Evolutionary conservation across 73 alveolate genomes (phyloP).

Genomic region (Paramecium pentaurelia): DNA sequence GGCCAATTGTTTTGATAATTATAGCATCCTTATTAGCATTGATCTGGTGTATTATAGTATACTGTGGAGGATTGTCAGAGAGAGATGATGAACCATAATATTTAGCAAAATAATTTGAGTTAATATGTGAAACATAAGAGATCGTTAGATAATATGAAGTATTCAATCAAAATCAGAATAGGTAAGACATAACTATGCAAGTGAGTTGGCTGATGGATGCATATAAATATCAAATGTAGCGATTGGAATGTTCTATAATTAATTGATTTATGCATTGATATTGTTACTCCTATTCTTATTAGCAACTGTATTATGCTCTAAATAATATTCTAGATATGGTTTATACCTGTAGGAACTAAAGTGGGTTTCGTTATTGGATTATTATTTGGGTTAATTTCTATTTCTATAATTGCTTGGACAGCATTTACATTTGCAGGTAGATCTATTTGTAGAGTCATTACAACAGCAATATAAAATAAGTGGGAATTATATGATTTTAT

Average conservation of each 20-base stretch:
- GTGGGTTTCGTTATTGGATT: conserved; percentile 1
- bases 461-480: background rate
- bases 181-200: conserved; percentile 32
- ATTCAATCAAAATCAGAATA: background rate
- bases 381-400: background rate
- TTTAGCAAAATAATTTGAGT: background rate
- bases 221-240: background rate
- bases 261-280: background rate
- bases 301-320: background rate
- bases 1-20: background rate
- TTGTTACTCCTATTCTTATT: background rate
- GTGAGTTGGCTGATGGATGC: conserved; percentile 1
- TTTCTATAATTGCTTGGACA: background rate
- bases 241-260: background rate
- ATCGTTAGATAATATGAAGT: conserved; percentile 34
- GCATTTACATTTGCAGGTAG: conserved; percentile 37
- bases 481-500: background rate
- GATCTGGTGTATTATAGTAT: background rate
- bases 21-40: background rate
- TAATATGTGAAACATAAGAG: background rate
- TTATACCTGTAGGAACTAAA: background rate
- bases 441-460: background rate
- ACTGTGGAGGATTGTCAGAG: background rate
- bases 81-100: conserved; percentile 16
- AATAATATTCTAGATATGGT: background rate